phyloP scores from a whole-genome alignment of 2,329 filamentous ascomycete genomes.

The Metarhizium anisopliae region DNA sequence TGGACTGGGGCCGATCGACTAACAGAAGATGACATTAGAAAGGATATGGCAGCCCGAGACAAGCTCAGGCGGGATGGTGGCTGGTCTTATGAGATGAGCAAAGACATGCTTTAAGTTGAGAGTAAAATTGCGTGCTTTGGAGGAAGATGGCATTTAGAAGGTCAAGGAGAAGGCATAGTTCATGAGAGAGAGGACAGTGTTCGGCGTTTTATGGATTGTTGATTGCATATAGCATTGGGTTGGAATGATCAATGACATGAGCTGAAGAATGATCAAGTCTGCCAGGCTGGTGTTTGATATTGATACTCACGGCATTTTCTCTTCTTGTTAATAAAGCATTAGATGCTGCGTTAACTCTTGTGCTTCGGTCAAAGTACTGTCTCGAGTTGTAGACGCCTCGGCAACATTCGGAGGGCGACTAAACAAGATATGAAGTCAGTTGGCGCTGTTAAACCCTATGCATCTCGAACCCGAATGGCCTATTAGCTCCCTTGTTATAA shows the following conservation, averaged over 20 bases:
- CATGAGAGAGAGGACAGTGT: not conserved
- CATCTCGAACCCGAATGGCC: no score
- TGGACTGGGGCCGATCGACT: conserved; percentile 77
- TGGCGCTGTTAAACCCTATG: no score
- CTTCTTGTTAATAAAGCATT: not conserved
- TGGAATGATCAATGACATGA: not conserved
- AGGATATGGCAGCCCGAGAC: conserved; percentile 71
- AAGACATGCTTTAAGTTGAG: conserved; percentile 30
- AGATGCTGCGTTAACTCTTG: not conserved
- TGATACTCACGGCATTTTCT: not conserved
- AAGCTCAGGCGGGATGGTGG: conserved; percentile 73
- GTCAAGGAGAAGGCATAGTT: not conserved
- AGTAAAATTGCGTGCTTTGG: not conserved
- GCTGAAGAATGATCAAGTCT: not conserved
- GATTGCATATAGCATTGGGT: conserved; percentile 7
- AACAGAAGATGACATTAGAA: conserved; percentile 78
- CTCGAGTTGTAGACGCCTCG: no score
- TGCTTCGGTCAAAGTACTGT: not conserved
- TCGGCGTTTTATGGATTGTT: conserved; percentile 1
- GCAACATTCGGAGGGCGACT: no score
- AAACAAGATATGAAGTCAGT: no score
- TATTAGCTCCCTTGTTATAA: no score
- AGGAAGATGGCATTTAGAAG: no score
- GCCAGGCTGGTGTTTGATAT: conserved; percentile 1
- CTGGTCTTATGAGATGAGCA: conserved; percentile 63